These are phyloP conservation scores for Aspergillus sclerotioniger DNA, from an alignment of 495 filamentous ascomycete genomes.

Conservation along the genomic window DNA sequence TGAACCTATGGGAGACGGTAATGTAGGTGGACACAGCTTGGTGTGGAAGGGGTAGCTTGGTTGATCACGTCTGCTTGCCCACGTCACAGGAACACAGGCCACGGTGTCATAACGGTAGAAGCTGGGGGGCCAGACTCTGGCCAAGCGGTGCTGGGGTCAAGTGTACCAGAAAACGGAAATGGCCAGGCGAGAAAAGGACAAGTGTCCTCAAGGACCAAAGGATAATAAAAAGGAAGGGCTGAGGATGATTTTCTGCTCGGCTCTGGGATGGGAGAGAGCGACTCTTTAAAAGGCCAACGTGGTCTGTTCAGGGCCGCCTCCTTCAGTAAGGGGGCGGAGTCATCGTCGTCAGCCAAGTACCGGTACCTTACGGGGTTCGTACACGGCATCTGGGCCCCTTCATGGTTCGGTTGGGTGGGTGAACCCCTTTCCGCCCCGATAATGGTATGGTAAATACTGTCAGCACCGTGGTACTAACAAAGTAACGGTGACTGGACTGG, in stretches of 20 bases:
- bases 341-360: slow-evolving; percentile 20
- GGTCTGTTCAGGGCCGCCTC: slow-evolving; percentile 32
- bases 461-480: neutral
- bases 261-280: slow-evolving; percentile 16
- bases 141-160: slow-evolving; percentile 12
- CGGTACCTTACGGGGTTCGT: slow-evolving; percentile 1
- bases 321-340: slow-evolving; percentile 25
- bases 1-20: slow-evolving; percentile 3
- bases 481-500: neutral
- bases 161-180: slow-evolving; percentile 9
- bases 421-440: neutral
- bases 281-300: slow-evolving; percentile 50
- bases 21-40: neutral
- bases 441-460: neutral
- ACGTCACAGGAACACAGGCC: slow-evolving; percentile 26
- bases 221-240: slow-evolving; percentile 17
- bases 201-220: slow-evolving; percentile 22
- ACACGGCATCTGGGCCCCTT: neutral
- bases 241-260: slow-evolving; percentile 16
- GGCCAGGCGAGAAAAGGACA: slow-evolving; percentile 34
- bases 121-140: slow-evolving; percentile 24
- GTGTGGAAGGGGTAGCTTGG: slow-evolving; percentile 4
- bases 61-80: slow-evolving; percentile 6
- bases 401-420: neutral
- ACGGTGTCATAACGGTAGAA: slow-evolving; percentile 41